Conservation (phyloP, 2,329 filamentous ascomycete genomes). For the Aspergillus sp. region DNA sequence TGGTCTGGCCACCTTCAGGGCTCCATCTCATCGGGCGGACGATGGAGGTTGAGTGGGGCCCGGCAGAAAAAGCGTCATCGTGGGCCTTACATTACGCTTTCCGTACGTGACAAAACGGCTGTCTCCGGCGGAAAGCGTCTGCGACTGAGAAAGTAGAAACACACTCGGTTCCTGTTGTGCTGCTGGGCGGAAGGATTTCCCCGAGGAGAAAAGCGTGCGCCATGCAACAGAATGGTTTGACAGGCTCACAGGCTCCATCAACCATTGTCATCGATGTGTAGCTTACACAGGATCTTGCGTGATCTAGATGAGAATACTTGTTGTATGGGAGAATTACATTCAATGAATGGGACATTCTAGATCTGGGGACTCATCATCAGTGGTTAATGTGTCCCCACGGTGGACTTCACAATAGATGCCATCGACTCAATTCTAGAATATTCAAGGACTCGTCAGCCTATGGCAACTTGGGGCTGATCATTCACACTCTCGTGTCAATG, state of each 20-base stretch:
- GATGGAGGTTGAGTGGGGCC: constrained; percentile 18
- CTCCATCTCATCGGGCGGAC: constrained; percentile 21
- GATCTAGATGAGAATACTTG: neutral
- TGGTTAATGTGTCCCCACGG: no score
- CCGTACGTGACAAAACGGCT: constrained; percentile 16
- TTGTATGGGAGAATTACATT: no score
- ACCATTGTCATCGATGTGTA: neutral
- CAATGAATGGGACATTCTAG: no score
- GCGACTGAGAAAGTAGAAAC: neutral
- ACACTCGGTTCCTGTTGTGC: neutral
- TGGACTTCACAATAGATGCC: no score
- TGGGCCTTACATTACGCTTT: constrained; percentile 26
- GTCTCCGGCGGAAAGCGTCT: constrained; percentile 8
- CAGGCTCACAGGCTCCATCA: neutral
- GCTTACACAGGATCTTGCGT: constrained; percentile 1
- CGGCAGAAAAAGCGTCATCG: constrained; percentile 30
- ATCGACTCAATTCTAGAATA: no score
- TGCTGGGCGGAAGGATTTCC: constrained; percentile 1
- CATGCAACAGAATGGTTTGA: neutral
- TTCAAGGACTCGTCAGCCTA: neutral
- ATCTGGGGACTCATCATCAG: no score
- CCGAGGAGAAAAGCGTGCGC: neutral
- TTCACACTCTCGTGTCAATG: no score
- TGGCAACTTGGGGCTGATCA: neutral
- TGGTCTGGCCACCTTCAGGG: constrained; percentile 27